These are phyloP conservation scores for Yamadazyma laniorum DNA, from an alignment of 805 yeast species.

Conservation along the genomic window DNA sequence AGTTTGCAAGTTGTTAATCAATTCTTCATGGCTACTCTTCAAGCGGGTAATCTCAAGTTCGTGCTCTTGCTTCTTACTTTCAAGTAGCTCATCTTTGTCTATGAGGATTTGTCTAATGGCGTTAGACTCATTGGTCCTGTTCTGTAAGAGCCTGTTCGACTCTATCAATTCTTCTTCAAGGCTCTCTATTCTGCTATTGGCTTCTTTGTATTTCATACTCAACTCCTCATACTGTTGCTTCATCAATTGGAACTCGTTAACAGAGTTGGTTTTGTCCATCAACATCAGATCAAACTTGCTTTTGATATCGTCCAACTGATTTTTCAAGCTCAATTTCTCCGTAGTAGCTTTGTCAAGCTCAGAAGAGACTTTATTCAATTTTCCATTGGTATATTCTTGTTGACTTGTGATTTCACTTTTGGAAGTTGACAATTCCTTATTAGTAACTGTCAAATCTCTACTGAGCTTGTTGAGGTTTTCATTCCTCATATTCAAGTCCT, in stretches of 20 bases:
- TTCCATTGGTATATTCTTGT: conserved; percentile 38
- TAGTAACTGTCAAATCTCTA: conserved; percentile 18
- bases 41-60: conserved; percentile 49
- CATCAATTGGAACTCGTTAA: conserved; percentile 40
- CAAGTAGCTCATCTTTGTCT: conserved; percentile 64
- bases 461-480: conserved; percentile 19
- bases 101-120: conserved; percentile 66
- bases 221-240: conserved; percentile 75
- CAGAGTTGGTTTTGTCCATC: conserved; percentile 34
- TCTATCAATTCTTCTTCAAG: conserved; percentile 84
- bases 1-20: conserved; percentile 36
- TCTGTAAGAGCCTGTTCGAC: conserved; percentile 67
- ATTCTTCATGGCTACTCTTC: conserved; percentile 58
- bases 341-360: conserved; percentile 41
- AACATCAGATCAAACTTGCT: conserved; percentile 34
- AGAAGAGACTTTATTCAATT: conserved; percentile 28
- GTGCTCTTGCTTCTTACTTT: conserved; percentile 52
- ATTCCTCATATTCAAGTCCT: conserved; percentile 34
- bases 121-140: conserved; percentile 74
- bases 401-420: conserved; percentile 41
- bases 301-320: conserved; percentile 39
- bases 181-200: conserved; percentile 56
- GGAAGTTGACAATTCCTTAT: conserved; percentile 33
- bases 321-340: conserved; percentile 40
- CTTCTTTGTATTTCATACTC: conserved; percentile 63